Percentiles rank a stretch among this genome's conserved stretches.
Evolutionary conservation across 1,284 basidiomycete species (phyloP).

Genomic region (Moesziomyces parantarcticus): DNA sequence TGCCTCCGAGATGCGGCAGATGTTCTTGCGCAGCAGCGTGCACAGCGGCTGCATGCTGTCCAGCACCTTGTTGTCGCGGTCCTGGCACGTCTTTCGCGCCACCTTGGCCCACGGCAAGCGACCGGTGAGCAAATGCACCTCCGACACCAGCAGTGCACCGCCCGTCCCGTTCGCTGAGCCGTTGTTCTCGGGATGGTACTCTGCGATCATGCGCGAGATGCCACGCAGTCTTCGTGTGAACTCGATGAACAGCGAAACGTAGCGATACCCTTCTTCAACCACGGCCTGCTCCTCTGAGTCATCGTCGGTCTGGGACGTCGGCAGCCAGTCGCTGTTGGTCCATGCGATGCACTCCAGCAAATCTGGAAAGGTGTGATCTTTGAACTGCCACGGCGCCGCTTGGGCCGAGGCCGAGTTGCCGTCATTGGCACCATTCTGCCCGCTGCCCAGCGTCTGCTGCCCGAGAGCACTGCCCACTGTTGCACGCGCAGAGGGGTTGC

Average conservation of each 20-base stretch:
- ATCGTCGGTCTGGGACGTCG: not conserved
- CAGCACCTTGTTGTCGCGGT: slow-evolving; percentile 17
- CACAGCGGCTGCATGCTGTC: slow-evolving; percentile 22
- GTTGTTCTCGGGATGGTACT: slow-evolving; percentile 14
- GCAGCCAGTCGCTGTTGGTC: slow-evolving; percentile 6
- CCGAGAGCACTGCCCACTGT: slow-evolving; percentile 6
- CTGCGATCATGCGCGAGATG: slow-evolving; percentile 15
- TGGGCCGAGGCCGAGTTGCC: not conserved
- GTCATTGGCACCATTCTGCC: not conserved
- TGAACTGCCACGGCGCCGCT: slow-evolving; percentile 13
- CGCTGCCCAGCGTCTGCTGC: too few species aligned
- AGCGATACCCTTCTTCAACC: slow-evolving; percentile 15
- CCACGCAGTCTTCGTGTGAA: slow-evolving; percentile 14
- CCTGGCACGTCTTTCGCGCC: slow-evolving; percentile 6
- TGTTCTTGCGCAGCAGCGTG: slow-evolving; percentile 13
- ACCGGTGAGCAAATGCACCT: slow-evolving; percentile 32
- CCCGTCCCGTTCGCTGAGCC: not conserved
- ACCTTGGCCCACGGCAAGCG: slow-evolving; percentile 33
- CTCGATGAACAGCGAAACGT: slow-evolving; percentile 10
- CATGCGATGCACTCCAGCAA: slow-evolving; percentile 14
- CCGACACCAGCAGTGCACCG: slow-evolving; percentile 16
- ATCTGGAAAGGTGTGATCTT: slow-evolving; percentile 24
- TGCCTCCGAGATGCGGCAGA: slow-evolving; percentile 17
- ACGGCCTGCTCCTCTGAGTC: slow-evolving; percentile 1
- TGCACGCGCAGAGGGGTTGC: slow-evolving; percentile 2